Conservation (phyloP, 768 basidiomycete species). For the Sarcodon sp. region DNA sequence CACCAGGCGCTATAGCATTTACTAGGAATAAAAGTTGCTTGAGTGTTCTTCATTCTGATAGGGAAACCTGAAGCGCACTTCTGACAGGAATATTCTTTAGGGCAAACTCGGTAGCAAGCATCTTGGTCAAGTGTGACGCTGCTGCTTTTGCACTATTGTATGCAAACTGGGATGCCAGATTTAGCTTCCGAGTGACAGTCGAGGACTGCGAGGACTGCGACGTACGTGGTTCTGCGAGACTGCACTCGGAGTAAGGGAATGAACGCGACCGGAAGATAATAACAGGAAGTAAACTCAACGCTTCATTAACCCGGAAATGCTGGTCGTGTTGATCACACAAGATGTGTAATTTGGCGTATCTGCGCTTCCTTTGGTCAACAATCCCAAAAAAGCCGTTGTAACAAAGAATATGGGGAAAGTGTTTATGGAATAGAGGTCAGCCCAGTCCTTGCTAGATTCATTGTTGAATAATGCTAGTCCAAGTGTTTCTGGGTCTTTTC, state of each 20-base stretch:
- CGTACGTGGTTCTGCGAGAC: conserved; percentile 69
- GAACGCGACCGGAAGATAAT: too few relatives aligned
- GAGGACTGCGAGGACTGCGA: conserved; percentile 1
- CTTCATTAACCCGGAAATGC: conserved; percentile 61
- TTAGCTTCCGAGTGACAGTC: not conserved
- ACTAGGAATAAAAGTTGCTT: conserved; percentile 25
- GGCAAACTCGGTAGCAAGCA: conserved; percentile 67
- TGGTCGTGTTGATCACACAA: conserved; percentile 65
- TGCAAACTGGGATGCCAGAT: conserved; percentile 37
- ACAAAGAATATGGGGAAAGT: conserved; percentile 69
- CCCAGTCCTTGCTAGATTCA: conserved; percentile 54
- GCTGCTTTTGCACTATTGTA: conserved; percentile 80
- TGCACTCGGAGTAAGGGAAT: too few relatives aligned
- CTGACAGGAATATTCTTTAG: conserved; percentile 48
- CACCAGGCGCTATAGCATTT: conserved; percentile 62
- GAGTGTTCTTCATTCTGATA: not conserved
- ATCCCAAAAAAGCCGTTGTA: conserved; percentile 62
- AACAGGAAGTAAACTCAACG: not conserved
- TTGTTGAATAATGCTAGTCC: conserved; percentile 60
- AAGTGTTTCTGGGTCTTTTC: conserved; percentile 49
- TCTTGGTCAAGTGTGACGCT: conserved; percentile 60
- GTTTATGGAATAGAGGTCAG: conserved; percentile 50
- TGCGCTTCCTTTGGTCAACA: conserved; percentile 60
- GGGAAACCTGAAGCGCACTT: not conserved
- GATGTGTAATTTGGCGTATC: conserved; percentile 47